Conservation (phyloP, 2,329 filamentous ascomycete species). For the Neurospora crassa region DNA sequence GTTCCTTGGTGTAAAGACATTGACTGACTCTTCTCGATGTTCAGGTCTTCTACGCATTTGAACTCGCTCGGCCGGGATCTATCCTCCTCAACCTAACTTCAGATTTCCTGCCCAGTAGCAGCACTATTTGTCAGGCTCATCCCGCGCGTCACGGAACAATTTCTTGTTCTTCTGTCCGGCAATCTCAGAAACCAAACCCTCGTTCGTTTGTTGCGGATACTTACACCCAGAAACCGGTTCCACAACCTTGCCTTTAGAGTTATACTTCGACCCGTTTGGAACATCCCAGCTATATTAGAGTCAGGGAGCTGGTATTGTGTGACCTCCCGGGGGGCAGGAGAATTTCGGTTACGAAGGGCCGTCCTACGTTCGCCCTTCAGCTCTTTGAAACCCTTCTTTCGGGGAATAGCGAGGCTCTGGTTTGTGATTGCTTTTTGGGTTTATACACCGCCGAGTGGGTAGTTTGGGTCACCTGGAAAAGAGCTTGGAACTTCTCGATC, state of each 20-base stretch:
- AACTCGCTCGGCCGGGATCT: neutral
- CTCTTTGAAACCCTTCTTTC: neutral
- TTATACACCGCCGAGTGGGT: conserved; percentile 1
- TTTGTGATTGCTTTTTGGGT: neutral
- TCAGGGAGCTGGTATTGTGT: conserved; percentile 2
- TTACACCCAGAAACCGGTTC: conserved; percentile 17
- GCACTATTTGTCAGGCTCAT: neutral
- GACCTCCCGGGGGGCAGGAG: neutral
- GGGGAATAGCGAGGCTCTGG: neutral
- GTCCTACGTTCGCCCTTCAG: neutral
- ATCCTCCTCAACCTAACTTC: conserved; percentile 12
- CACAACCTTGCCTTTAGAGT: conserved; percentile 17
- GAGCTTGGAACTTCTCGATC: conserved; percentile 13
- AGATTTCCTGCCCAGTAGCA: neutral
- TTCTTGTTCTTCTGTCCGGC: neutral
- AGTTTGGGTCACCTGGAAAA: conserved; percentile 7
- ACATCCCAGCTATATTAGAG: conserved; percentile 5
- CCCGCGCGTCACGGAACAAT: neutral
- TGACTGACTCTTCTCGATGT: conserved; percentile 8
- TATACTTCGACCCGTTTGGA: conserved; percentile 12
- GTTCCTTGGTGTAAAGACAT: neutral
- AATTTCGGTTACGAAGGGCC: conserved; percentile 2
- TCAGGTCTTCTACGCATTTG: neutral
- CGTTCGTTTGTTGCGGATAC: conserved; percentile 18
- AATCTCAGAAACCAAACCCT: neutral